Evolutionary conservation across 169 alveolate species (phyloP).

Genomic region (Cryptosporidium tyzzeri): DNA sequence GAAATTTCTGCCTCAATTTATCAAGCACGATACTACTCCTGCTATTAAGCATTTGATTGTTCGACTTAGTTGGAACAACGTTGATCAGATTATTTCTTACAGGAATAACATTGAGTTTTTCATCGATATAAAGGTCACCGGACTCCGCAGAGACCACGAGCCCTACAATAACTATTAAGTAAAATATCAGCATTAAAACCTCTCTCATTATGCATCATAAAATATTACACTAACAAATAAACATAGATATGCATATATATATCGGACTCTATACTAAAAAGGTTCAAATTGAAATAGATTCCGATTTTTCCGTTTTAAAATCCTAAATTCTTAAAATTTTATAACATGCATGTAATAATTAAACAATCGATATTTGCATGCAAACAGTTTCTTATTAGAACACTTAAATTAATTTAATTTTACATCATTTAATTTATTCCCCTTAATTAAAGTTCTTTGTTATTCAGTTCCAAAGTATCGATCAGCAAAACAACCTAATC

Average conservation of each 20-base stretch:
- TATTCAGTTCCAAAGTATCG: constrained; percentile 77
- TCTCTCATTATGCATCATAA: not conserved
- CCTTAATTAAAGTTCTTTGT: not conserved
- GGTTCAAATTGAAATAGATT: not conserved
- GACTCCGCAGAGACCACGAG: constrained; percentile 14
- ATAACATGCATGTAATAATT: constrained; percentile 8
- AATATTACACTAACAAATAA: too few species aligned
- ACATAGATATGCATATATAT: too few species aligned
- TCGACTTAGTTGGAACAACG: constrained; percentile 20
- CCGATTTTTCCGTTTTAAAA: not conserved
- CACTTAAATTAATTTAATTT: not conserved
- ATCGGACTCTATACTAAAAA: not conserved
- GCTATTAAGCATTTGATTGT: not conserved
- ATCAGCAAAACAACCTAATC: constrained; percentile 77
- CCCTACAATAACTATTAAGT: not conserved
- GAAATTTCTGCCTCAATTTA: constrained; percentile 24
- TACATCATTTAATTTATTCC: not conserved
- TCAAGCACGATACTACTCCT: not conserved
- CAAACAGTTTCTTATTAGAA: not conserved
- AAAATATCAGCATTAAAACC: not conserved
- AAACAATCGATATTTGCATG: constrained; percentile 20
- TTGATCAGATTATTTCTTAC: constrained; percentile 7
- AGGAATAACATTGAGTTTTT: constrained; percentile 41
- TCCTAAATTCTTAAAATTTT: constrained; percentile 7
- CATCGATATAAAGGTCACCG: constrained; percentile 27